A percentile compares a stretch with the other conserved stretches of the same genome.
Evolutionary conservation across 2,329 filamentous ascomycete species (phyloP).

Genomic region (Exophiala sp.): DNA sequence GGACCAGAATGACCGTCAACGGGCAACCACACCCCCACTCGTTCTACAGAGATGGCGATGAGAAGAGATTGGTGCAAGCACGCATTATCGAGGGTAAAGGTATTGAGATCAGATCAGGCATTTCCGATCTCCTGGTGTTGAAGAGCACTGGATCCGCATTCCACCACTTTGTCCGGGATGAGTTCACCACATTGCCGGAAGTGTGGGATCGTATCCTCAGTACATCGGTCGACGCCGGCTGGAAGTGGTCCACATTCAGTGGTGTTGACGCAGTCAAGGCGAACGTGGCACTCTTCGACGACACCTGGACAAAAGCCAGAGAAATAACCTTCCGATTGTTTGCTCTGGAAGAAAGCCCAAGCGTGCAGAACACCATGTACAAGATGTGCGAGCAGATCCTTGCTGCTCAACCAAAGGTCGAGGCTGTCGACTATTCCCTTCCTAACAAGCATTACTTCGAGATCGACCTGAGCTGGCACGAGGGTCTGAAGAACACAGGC

Average conservation of each 20-base stretch:
- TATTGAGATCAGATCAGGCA: conserved; percentile 68
- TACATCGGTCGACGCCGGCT: conserved; percentile 81
- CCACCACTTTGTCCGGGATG: conserved; percentile 87
- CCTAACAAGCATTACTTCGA: conserved; percentile 99
- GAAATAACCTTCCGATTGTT: conserved; percentile 86
- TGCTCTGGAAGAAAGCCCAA: conserved; percentile 81
- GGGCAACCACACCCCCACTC: conserved; percentile 91
- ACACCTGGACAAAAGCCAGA: conserved; percentile 70
- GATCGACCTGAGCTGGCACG: conserved; percentile 95
- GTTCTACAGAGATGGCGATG: conserved; percentile 82
- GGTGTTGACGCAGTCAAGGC: conserved; percentile 61
- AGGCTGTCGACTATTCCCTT: conserved; percentile 71
- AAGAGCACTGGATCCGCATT: conserved; percentile 97
- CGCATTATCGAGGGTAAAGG: conserved; percentile 61
- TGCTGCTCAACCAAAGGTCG: conserved; percentile 63
- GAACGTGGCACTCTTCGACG: conserved; percentile 63
- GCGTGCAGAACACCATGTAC: conserved; percentile 97
- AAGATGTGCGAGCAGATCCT: conserved; percentile 92
- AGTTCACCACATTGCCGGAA: conserved; percentile 85
- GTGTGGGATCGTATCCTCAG: conserved; percentile 93
- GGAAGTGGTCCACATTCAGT: conserved; percentile 74
- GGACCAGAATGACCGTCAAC: conserved; percentile 81
- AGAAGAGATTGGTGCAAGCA: conserved; percentile 77
- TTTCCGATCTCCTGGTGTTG: conserved; percentile 77
- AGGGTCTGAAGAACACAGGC: conserved; percentile 89